Base-by-base conservation (phyloP, 225 moss, liverwort and hornwort species). In the Polytrichum formosum region DNA sequence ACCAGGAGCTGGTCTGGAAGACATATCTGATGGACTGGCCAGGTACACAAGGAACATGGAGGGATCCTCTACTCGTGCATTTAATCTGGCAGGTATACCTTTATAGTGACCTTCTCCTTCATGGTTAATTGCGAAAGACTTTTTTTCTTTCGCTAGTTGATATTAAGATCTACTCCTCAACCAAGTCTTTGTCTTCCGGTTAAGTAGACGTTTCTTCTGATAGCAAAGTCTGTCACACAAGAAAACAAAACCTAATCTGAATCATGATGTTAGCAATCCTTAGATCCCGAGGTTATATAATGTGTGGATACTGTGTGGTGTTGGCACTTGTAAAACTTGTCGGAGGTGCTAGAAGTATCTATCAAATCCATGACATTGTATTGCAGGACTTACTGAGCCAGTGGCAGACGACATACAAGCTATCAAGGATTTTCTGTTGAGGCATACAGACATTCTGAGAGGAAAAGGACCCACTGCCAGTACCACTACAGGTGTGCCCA, bases 381-480 rank as follows among this genome's bases (percentile, higher is more conserved):
- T 46, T 61, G 59, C 87, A 87, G 87, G 74, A 76, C 56, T 81
- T 53, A 26, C 81, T 76, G 87, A 87, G 72, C 80, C 78, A 19
- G 58, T 76, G 37, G 33, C 68, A 26, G 98, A 98, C 21, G 98
- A 93, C 68, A 72, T 93, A 27, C 91, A 92, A 73, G 78, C 83
- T 55, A 81, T 98, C 29, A 98, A 87, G 69, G 98, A 98, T 73
- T 98, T 98, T 75, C 82, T 98, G 58, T 84, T 86, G 80, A 84
- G 88, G 54, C 98, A 98, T 73, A 84, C 87, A 28, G 92, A 98
- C 72, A 91, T 94, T 56, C 74, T 98, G 67, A 88, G 98, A 72
- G 94, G 94, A 64, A 91, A 90, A 69, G 98, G 92, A 53, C 87
- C 87, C 21, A 89, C 90, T 64, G 83, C 94, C 56, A 87, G 81